Conservation (phyloP, 2,329 filamentous ascomycete genomes). For the Colletotrichum liriopes region DNA sequence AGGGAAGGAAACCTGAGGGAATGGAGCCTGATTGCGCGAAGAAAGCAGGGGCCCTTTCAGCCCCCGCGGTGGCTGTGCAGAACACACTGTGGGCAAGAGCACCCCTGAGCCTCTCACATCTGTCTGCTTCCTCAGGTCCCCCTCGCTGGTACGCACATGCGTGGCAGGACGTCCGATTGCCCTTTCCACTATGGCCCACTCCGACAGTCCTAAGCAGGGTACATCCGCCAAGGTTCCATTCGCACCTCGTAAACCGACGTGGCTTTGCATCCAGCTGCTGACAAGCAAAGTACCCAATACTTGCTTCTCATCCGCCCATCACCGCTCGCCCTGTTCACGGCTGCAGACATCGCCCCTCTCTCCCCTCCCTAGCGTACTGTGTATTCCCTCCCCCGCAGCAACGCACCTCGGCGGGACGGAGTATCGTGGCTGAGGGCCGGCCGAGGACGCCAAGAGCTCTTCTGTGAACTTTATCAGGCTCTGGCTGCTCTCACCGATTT, state of each 20-base stretch:
- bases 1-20: constrained; percentile 39
- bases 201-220: background rate
- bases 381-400: background rate
- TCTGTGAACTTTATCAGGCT: background rate
- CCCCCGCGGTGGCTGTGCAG: constrained; percentile 41
- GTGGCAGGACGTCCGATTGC: background rate
- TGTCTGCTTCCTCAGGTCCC: background rate
- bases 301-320: background rate
- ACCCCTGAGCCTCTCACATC: constrained; percentile 24
- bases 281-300: constrained; percentile 11
- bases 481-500: background rate
- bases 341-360: constrained; percentile 5
- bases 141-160: background rate
- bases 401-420: constrained; percentile 1
- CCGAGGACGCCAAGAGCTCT: constrained; percentile 8
- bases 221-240: constrained; percentile 13
- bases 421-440: constrained; percentile 9
- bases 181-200: background rate
- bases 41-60: constrained; percentile 30
- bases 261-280: constrained; percentile 28
- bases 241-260: constrained; percentile 36
- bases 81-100: constrained; percentile 13
- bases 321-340: background rate
- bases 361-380: background rate
- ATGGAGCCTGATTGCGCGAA: constrained; percentile 19